These are phyloP conservation scores for Ochromonas danica DNA, from an alignment of 108 stramenopile species.

Conservation along the genomic window DNA sequence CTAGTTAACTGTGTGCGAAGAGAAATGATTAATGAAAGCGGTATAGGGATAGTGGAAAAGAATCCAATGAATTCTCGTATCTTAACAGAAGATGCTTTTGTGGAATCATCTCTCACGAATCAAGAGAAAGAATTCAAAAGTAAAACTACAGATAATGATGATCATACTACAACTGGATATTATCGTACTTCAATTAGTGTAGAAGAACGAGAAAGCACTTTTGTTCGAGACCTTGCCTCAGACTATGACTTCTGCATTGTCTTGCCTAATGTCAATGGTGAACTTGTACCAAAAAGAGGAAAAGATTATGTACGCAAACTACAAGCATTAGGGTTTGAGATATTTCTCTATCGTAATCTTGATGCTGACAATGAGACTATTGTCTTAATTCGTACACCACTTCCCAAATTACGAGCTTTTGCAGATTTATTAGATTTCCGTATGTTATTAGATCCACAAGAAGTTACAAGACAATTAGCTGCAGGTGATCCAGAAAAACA, in stretches of 20 bases:
- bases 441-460: conserved; percentile 3
- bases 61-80: too few relatives aligned
- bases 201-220: too few relatives aligned
- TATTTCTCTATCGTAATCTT: not conserved
- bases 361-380: not conserved
- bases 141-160: too few relatives aligned
- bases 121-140: too few relatives aligned
- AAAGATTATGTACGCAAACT: not conserved
- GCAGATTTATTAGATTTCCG: conserved; percentile 11
- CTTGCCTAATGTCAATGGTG: conserved; percentile 22
- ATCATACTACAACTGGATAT: too few relatives aligned
- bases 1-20: too few relatives aligned
- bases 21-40: too few relatives aligned
- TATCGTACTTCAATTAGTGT: too few relatives aligned
- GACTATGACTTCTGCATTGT: conserved; percentile 33
- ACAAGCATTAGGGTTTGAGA: not conserved
- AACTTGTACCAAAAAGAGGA: not conserved
- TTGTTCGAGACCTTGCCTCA: not conserved
- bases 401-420: not conserved
- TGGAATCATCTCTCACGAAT: too few relatives aligned
- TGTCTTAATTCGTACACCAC: not conserved
- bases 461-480: not conserved
- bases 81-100: too few relatives aligned
- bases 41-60: too few relatives aligned
- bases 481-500: not conserved